These are phyloP conservation scores for Naganishia cerealis DNA, from an alignment of 1,284 basidiomycete genomes.

Conservation along the genomic window DNA sequence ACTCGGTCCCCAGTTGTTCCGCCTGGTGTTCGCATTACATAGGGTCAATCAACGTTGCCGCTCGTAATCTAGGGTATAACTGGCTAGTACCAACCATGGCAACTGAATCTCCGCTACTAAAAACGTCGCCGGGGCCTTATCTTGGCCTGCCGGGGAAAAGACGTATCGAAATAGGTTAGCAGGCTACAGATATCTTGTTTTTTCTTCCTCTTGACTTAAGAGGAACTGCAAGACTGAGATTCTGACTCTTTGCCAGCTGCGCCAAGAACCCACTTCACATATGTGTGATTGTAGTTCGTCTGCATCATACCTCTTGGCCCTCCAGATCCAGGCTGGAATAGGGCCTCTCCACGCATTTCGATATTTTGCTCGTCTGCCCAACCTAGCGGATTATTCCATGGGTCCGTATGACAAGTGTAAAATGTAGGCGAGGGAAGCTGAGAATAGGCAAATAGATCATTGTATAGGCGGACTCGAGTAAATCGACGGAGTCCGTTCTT, in stretches of 20 bases:
- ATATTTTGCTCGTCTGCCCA: constrained; percentile 29
- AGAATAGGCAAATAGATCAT: too few relatives aligned
- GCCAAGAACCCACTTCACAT: constrained; percentile 3
- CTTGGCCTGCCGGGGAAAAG: not conserved
- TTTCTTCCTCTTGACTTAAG: too few relatives aligned
- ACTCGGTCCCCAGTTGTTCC: too few relatives aligned
- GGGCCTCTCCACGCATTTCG: constrained; percentile 30
- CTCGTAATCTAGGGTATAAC: too few relatives aligned
- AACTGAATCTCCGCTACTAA: constrained; percentile 6
- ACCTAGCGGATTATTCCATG: not conserved
- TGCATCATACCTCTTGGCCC: constrained; percentile 35
- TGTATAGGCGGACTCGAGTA: not conserved
- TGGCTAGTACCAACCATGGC: not conserved
- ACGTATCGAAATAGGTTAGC: too few relatives aligned
- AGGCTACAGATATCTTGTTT: too few relatives aligned
- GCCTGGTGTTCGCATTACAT: too few relatives aligned
- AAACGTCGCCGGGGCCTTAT: constrained; percentile 5
- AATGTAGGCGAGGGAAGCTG: too few relatives aligned
- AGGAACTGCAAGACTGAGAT: too few relatives aligned
- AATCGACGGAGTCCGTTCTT: not conserved
- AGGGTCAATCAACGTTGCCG: too few relatives aligned
- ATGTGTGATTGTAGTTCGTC: constrained; percentile 34
- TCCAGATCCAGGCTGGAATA: constrained; percentile 22
- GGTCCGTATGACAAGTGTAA: constrained; percentile 10
- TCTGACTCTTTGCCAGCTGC: too few relatives aligned